Percentiles rank a stretch among this genome's conserved stretches.
Evolutionary conservation across 1,139 yeast genomes (phyloP).

Genomic region (Diutina ranongensis): DNA sequence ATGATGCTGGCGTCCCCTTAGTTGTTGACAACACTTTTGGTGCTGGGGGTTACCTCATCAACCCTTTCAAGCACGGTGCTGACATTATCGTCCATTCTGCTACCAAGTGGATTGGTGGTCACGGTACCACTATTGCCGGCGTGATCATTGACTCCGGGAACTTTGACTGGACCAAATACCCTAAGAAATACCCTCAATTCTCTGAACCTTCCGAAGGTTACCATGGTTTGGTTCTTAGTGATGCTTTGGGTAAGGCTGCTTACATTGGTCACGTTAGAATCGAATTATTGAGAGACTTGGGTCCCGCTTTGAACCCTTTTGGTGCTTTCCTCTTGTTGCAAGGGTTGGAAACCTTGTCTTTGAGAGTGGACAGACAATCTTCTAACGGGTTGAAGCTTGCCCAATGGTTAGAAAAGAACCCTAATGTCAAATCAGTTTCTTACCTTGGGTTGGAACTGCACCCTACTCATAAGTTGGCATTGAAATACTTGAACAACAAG

Average conservation of each 20-base stretch:
- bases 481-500: constrained; percentile 54
- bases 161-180: constrained; percentile 82
- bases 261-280: constrained; percentile 72
- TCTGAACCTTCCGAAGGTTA: constrained; percentile 86
- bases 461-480: constrained; percentile 69
- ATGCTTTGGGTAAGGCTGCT: constrained; percentile 72
- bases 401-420: constrained; percentile 56
- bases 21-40: constrained; percentile 97
- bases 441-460: constrained; percentile 86
- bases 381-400: constrained; percentile 78
- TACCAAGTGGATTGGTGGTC: constrained; percentile 98
- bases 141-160: constrained; percentile 82
- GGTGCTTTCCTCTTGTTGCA: constrained; percentile 76
- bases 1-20: constrained; percentile 79
- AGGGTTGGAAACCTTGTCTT: constrained; percentile 88
- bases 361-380: constrained; percentile 89
- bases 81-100: constrained; percentile 84
- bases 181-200: constrained; percentile 83
- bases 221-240: constrained; percentile 77
- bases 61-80: constrained; percentile 83
- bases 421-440: constrained; percentile 76
- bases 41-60: constrained; percentile 85
- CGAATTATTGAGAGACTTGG: constrained; percentile 84
- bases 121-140: constrained; percentile 94
- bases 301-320: constrained; percentile 83